Evolutionary conservation across 129 eudicot species (phyloP), one percentile per base, ranked within the genome.

Genomic region (Lactuca sativa): DNA sequence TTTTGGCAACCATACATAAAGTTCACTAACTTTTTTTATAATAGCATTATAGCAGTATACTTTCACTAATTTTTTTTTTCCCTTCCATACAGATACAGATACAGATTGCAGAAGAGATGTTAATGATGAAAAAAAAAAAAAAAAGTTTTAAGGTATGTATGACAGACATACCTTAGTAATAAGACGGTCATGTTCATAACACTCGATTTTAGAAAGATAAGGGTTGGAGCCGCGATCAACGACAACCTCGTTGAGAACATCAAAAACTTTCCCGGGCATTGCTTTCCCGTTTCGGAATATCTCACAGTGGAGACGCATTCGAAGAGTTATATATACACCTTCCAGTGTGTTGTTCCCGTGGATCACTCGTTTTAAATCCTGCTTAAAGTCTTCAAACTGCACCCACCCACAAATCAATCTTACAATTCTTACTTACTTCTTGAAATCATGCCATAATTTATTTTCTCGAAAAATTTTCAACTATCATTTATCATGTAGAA

Each of bases 171-270:
- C 99, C 97, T 90, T 93, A 65, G 99, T 93, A 69, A 93, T 93
- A 21, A 90, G 95, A 78, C 88, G 97, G 77, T 93, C 99, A 82
- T 93, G 99, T 76, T 93, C 99, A 62, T 83, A 93, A 66, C 99
- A 93, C 79, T 93, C 99, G 16, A 93, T 84, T 79, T 93, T 93
- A 0, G 99, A 93, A 62, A 93, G 90, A 73, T 93, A 93, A 3
- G 99, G 99, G 78, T 93, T 93, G 9, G 99, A 93, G 36, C 99
- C 99, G 48, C 99, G 99, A 76, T 93, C 99, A 71, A 93, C 97
- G 73, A 93, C 97, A 71, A 93, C 76, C 80, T 90, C 99, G 30
- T 93, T 93, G 14, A 93, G 82, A 77, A 93, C 95, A 80, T 93
- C 99, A 82, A 93, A 93, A 41, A 93, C 79, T 81, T 93, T 93